Conservation (phyloP, 371 early-diverging fungal species). For the Entomophthora muscae region DNA sequence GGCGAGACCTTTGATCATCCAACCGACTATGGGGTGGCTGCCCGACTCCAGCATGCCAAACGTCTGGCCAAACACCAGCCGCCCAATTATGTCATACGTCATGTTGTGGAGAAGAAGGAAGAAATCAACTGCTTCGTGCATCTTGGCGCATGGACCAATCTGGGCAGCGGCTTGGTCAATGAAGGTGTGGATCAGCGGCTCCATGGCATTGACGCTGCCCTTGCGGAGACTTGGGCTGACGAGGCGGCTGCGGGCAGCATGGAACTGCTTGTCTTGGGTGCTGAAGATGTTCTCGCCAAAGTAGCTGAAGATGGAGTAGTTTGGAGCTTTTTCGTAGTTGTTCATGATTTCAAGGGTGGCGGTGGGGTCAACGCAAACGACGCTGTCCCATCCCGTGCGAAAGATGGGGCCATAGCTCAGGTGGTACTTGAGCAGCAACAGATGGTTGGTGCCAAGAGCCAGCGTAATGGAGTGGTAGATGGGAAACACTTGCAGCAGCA, state of each 20-base stretch:
- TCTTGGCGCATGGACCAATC: not conserved
- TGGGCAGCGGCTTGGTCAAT: not conserved
- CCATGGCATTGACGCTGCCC: not conserved
- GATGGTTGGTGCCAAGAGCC: not conserved
- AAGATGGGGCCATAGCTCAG: not conserved
- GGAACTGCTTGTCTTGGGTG: not conserved
- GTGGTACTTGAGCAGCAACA: not conserved
- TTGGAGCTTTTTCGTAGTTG: not conserved
- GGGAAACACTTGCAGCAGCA: not conserved
- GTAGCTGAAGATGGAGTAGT: not conserved
- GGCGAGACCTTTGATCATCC: conserved; percentile 2
- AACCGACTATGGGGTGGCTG: not conserved
- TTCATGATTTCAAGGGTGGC: not conserved
- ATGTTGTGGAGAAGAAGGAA: not conserved
- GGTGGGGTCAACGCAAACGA: not conserved
- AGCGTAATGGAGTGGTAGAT: not conserved
- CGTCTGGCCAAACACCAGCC: not conserved
- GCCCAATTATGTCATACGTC: not conserved
- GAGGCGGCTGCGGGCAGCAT: not conserved
- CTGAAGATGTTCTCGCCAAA: not conserved
- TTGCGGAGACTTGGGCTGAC: not conserved
- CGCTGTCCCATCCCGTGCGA: not conserved
- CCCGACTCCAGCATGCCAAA: not conserved
- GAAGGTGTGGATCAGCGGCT: not conserved
- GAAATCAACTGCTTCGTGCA: not conserved